Evolutionary conservation across 2,329 filamentous ascomycete genomes (phyloP), one percentile per base, ranked within the genome.

Genomic region (Sphaerulina vaccinii): DNA sequence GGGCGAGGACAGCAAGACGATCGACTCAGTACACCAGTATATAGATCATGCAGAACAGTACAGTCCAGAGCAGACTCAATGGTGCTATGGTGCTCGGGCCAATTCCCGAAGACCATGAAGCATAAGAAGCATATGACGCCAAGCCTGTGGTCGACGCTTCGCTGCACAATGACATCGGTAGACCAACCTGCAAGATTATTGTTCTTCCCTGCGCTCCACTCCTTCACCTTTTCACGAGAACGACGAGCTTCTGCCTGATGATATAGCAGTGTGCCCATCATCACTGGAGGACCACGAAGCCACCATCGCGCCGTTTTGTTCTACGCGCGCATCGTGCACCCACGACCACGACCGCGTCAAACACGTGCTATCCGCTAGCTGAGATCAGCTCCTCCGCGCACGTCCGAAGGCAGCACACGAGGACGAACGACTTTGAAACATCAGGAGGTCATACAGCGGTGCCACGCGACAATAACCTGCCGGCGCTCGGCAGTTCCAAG

Each of bases 371-470:
- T 42, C 24, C 38, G 9, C 39, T 37, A 36, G 38, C 38, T 40
- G 27, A n/a, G 22, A 29, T 46, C 46, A 50, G 47, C 47, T 43
- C 38, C 37, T 39, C 47, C 47, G 47, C 47, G 24, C 47, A 36
- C 16, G 38, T 37, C 47, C 38, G 47, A 37, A 43, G 38, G n/a
- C 24, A 42, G 40, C 47, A 35, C 33, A 35, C 39, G 13, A 42
- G 18, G n/a, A 50, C 15, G 27, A 23, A 36, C 38, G 29, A 39
- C 22, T 37, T 24, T 29, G 38, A 8, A 16, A 43, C 29, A 21
- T 16, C 11, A 21, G 24, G 32, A 24, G 9, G n/a, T 35, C 23
- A n/a, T 24, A 9, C 33, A 38, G n/a, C 9, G 6, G n/a, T 22
- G 21, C 23, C 33, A 13, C 37, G 9, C 19, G n/a, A 18, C 16